Base-by-base conservation (phyloP, 164 flowering plant species). In the Nelumbo lutea region DNA sequence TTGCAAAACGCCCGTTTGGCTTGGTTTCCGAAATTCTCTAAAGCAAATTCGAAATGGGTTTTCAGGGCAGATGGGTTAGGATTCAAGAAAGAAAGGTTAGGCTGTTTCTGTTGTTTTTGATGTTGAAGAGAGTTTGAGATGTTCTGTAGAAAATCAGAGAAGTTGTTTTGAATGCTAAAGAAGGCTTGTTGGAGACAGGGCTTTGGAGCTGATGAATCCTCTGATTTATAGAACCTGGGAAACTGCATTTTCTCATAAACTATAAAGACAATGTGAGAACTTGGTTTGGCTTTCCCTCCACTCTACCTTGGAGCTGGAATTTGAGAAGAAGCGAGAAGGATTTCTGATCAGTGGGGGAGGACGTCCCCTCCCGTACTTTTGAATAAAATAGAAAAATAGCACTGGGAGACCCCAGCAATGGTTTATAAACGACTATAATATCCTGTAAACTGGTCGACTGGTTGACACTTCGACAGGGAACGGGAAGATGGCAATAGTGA, bases 101-200 rank as follows among this genome's bases (percentile, higher is more conserved):
- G 42, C 4, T 53, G n/a, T n/a, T n/a, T n/a, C n/a, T 65, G 66
- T 2, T 67, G 72, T n/a, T 66, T 63, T 69, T 46, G 6, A 3
- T 46, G 68, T 7, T 53, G 66, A 61, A 67, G 55, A 52, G 65
- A n/a, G n/a, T 52, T 40, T 41, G 81, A 75, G 73, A 76, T 56
- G 61, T 82, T 64, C 42, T 75, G 74, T 70, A 86, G 71, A 71
- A 83, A 66, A 51, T 39, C 43, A 66, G 84, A 73, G 70, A n/a
- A n/a, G n/a, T 77, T 76, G 68, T 27, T 71, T 70, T 81, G 90
- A 38, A 85, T 56, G 61, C 43, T 62, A 4, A 64, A 7, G 64
- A 87, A 62, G 63, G 86, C 75, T 66, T 79, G 67, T 0, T 72
- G 82, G 65, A 75, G 67, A 67, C 70, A 61, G 73, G 66, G 43